Conservation (phyloP, 2,329 filamentous ascomycete species). For the Fonsecaea monophora region DNA sequence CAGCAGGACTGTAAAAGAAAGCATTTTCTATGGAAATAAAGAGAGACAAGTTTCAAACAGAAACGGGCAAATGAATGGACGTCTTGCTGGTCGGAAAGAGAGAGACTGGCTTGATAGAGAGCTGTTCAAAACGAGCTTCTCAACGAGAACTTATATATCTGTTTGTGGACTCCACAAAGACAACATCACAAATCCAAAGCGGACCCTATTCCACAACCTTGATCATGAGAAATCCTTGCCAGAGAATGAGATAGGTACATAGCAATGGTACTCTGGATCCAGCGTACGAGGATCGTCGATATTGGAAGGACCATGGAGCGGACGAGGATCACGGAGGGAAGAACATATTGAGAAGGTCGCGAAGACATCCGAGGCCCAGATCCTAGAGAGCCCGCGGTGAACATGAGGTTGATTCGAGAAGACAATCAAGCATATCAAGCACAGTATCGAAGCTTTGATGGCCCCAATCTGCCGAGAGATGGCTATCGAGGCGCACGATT, state of each 20-base stretch:
- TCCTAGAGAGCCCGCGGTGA: constrained; percentile 6
- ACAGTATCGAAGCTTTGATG: constrained; percentile 18
- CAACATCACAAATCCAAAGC: constrained; percentile 8
- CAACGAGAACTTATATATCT: constrained; percentile 31
- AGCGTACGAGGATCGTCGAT: constrained; percentile 24
- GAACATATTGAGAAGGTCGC: constrained; percentile 32
- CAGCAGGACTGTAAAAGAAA: constrained; percentile 33
- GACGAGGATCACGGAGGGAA: constrained; percentile 21
- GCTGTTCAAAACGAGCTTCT: constrained; percentile 6
- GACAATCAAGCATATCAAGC: constrained; percentile 15
- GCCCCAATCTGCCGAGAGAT: constrained; percentile 21
- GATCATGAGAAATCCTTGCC: constrained; percentile 7
- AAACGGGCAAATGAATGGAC: constrained; percentile 20
- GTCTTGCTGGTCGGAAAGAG: constrained; percentile 26
- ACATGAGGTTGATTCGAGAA: constrained; percentile 32
- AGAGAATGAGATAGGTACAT: constrained; percentile 5
- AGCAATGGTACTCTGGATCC: constrained; percentile 26
- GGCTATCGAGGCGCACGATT: constrained; percentile 20
- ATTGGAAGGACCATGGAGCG: constrained; percentile 26
- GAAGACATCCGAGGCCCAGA: constrained; percentile 3
- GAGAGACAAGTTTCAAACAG: constrained; percentile 17
- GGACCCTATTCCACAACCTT: constrained; percentile 13
- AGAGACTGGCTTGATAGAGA: constrained; percentile 32
- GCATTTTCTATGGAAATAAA: constrained; percentile 30
- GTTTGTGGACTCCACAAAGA: constrained; percentile 7